These are phyloP conservation scores for Dendrothele bispora DNA, from an alignment of 768 basidiomycete species.

Conservation along the genomic window DNA sequence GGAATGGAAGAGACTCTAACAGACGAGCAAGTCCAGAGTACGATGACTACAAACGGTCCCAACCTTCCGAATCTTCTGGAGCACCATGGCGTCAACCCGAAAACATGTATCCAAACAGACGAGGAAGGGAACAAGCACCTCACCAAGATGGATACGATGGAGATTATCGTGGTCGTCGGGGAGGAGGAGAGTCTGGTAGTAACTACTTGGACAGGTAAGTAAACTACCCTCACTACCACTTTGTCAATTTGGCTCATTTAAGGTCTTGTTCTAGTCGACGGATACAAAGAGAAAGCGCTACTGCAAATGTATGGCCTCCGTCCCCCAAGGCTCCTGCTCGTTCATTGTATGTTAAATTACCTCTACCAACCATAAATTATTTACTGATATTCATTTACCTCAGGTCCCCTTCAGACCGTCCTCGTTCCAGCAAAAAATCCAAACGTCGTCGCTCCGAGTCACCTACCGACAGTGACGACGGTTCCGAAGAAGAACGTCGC, in stretches of 20 bases:
- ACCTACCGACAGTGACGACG: slow-evolving; percentile 41
- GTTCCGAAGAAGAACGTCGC: slow-evolving; percentile 55
- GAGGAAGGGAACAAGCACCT: slow-evolving; percentile 26
- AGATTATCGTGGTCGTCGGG: too few species aligned
- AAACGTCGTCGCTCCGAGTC: slow-evolving; percentile 60
- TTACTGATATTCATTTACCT: slow-evolving; percentile 4
- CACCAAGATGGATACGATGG: slow-evolving; percentile 29
- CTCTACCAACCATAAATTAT: background rate
- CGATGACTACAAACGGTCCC: slow-evolving; percentile 51
- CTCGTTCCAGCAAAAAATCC: slow-evolving; percentile 55
- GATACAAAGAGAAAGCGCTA: slow-evolving; percentile 57
- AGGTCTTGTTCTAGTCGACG: slow-evolving; percentile 55
- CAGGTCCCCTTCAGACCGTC: slow-evolving; percentile 60
- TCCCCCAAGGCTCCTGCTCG: slow-evolving; percentile 74
- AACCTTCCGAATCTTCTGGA: slow-evolving; percentile 34
- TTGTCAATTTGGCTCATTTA: background rate
- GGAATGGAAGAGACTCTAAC: slow-evolving; percentile 13
- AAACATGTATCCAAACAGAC: slow-evolving; percentile 56
- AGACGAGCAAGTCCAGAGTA: slow-evolving; percentile 60
- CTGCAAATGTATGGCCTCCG: slow-evolving; percentile 74
- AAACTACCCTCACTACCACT: background rate
- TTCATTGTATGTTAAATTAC: slow-evolving; percentile 41
- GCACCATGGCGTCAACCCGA: slow-evolving; percentile 49
- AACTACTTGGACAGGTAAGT: slow-evolving; percentile 73
- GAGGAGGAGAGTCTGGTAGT: slow-evolving; percentile 45